A percentile compares a stretch with the other conserved stretches of the same genome.
Conservation (phyloP, 345 rosid species). For the Trapa incisa region DNA sequence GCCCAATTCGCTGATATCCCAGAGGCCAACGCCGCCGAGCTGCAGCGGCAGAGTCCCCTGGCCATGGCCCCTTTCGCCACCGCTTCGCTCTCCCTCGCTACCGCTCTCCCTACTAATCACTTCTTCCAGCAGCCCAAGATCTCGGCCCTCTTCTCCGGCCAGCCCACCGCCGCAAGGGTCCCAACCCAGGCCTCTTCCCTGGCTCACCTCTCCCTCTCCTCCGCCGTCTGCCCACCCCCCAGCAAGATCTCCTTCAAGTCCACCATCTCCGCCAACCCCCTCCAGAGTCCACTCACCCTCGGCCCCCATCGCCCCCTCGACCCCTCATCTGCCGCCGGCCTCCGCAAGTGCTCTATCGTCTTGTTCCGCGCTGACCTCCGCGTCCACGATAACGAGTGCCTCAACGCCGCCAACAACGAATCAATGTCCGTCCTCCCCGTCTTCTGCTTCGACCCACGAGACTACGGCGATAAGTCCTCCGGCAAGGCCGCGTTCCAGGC, state of each 20-base stretch:
- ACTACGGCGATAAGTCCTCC: conserved; percentile 63
- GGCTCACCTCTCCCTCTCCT: conserved; percentile 38
- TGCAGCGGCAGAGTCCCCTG: conserved; percentile 4
- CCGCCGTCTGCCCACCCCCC: conserved; percentile 45
- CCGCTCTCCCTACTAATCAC: conserved; percentile 28
- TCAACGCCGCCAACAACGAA: conserved; percentile 68
- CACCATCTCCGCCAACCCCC: conserved; percentile 70
- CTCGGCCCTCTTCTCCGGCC: conserved; percentile 22
- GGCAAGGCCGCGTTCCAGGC: conserved; percentile 84
- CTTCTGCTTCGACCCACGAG: conserved; percentile 93
- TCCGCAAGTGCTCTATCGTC: conserved; percentile 76
- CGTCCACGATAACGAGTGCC: conserved; percentile 84
- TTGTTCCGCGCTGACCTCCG: conserved; percentile 98
- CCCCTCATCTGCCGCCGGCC: conserved; percentile 66
- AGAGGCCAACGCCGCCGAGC: background rate
- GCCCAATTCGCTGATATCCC: conserved; percentile 9
- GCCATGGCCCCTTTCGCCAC: conserved; percentile 4
- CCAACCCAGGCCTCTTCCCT: conserved; percentile 61
- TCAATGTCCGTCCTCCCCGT: conserved; percentile 81
- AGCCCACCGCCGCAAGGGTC: conserved; percentile 52
- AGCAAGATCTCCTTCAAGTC: conserved; percentile 60
- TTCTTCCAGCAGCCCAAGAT: conserved; percentile 45
- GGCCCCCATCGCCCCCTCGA: conserved; percentile 84
- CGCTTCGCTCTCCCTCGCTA: conserved; percentile 51
- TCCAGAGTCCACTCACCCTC: conserved; percentile 65